phyloP scores from a whole-genome alignment of 2,329 filamentous ascomycete species.

The Sphaerulina populicola region DNA sequence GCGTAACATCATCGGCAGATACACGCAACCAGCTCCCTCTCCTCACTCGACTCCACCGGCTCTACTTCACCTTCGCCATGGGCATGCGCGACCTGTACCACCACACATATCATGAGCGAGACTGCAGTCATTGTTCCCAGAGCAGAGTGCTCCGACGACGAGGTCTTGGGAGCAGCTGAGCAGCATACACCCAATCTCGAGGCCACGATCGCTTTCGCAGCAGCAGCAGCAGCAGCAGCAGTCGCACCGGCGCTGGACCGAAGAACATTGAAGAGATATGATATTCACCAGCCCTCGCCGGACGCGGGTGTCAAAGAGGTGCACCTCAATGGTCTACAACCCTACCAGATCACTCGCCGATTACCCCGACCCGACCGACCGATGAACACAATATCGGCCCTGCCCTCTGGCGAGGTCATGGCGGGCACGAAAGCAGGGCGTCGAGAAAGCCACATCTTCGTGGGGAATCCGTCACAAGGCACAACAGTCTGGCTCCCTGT shows the following conservation, averaged over 20 bases:
- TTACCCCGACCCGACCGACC: neutral
- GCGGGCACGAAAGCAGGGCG: slow-evolving; percentile 4
- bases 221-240: neutral
- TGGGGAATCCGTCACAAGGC: neutral
- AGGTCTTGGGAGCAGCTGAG: neutral
- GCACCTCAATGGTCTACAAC: slow-evolving; percentile 4
- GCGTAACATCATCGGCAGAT: neutral
- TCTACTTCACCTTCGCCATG: neutral
- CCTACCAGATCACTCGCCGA: slow-evolving; percentile 1
- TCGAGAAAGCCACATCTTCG: slow-evolving; percentile 5
- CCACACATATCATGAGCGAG: neutral
- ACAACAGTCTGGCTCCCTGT: slow-evolving; percentile 5
- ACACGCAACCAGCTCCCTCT: neutral
- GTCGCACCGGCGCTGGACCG: neutral
- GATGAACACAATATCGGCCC: slow-evolving; percentile 1
- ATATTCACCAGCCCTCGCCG: neutral
- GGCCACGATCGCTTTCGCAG: neutral
- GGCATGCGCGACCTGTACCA: neutral
- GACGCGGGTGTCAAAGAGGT: neutral
- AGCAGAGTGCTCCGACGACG: neutral
- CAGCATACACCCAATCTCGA: neutral
- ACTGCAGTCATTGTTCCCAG: neutral
- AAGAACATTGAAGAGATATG: neutral
- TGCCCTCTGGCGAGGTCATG: neutral
- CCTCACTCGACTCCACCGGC: neutral